Conservation (phyloP, 2,329 filamentous ascomycete species). For the Ophiocordyceps polyrhachis-furcata region DNA sequence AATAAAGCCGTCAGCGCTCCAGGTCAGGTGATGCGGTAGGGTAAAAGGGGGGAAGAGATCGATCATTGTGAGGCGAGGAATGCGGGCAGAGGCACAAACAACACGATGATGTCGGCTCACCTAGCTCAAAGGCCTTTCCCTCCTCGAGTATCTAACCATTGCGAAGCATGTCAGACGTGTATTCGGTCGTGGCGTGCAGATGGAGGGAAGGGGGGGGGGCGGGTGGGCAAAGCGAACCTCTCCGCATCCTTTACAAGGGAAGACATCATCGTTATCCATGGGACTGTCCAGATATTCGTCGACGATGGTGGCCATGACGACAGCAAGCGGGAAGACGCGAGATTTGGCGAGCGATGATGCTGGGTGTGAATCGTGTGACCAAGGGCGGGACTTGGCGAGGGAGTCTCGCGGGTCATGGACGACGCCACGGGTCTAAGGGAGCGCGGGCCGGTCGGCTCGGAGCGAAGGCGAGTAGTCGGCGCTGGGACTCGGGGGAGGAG, state of each 20-base stretch:
- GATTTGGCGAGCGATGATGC: not conserved
- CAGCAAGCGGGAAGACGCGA: not conserved
- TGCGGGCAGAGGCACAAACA: not conserved
- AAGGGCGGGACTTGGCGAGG: not conserved
- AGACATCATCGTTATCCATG: conserved; percentile 65
- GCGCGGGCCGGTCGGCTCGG: not conserved
- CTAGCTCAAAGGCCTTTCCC: conserved; percentile 94
- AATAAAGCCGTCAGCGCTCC: not conserved
- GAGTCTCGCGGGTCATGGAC: not conserved
- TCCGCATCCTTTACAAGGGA: conserved; percentile 83
- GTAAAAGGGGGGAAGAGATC: not conserved
- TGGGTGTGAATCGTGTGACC: not conserved
- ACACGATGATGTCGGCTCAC: conserved; percentile 29
- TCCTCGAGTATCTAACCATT: conserved; percentile 71
- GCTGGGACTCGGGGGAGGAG: not conserved
- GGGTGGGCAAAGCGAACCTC: conserved; percentile 39
- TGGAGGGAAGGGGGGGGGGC: not conserved
- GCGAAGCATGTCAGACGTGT: conserved; percentile 1
- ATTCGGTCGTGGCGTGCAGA: not conserved
- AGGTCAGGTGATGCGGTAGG: not conserved
- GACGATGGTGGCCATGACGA: conserved; percentile 28
- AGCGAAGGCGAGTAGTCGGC: not conserved
- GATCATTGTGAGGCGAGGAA: not conserved
- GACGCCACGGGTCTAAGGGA: not conserved
- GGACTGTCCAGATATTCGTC: conserved; percentile 45